Evolutionary conservation across 116 monocot genomes (phyloP), one percentile per base, ranked within the genome.

Genomic region (Cymodocea nodosa): DNA sequence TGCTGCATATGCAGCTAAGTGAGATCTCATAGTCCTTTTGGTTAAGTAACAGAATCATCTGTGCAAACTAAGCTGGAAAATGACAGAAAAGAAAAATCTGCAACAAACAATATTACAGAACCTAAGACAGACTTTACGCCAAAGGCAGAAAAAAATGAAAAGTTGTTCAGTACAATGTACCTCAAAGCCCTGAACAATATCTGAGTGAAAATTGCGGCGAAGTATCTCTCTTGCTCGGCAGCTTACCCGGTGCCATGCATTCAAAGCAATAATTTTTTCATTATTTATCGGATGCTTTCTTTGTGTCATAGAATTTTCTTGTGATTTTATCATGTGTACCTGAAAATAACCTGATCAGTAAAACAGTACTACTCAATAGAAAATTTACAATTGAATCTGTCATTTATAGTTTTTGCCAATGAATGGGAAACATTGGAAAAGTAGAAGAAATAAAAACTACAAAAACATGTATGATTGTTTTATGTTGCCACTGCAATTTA

Each of bases 191-290:
- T 85, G 74, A 61, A 95, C 71, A 70, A 90, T 61, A 65, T 87
- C 90, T 23, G 83, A 76, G 30, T 80, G 87, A 61, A 81, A 87
- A 64, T 61, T 79, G 2, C 81, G 83, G 50, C 80, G 72, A 77
- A 95, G 64, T 35, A 78, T 83, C 71, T 85, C 90, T 69, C 95
- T 87, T 74, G 87, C 83, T 64, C 76, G 73, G 72, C 75, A 81
- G 74, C 81, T 80, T 23, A 95, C 77, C 51, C 85, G 74, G 53
- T 76, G 83, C 87, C 90, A 95, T 51, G 87, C 87, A 76, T 73
- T 83, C 57, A 95, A 67, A 62, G 85, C 85, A 69, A 85, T 48
- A 65, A 66, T 50, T 69, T 83, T 83, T 40, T 90, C 85, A 44
- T 70, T 68, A 71, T 74, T 73, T 52, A 72, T 44, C 53, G 59